Evolutionary conservation across 805 yeast genomes (phyloP).

Genomic region (Metschnikowia sp.): DNA sequence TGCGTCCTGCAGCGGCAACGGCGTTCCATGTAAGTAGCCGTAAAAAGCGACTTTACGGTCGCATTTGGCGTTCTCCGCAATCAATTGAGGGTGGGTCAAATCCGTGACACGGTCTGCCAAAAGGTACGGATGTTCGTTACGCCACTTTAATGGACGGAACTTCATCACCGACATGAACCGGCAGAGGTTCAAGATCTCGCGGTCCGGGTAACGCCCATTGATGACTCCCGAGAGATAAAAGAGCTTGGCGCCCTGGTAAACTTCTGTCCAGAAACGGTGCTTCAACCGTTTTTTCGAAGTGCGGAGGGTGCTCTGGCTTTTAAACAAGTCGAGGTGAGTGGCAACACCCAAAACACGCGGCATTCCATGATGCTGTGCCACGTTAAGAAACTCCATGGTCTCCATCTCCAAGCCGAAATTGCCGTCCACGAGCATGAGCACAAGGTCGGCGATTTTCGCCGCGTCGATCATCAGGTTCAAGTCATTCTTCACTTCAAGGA

Average conservation of each 20-base stretch:
- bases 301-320: slow-evolving; percentile 81
- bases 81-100: slow-evolving; percentile 83
- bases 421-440: slow-evolving; percentile 86
- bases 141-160: slow-evolving; percentile 98
- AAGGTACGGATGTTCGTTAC: slow-evolving; percentile 95
- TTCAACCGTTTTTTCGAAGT: slow-evolving; percentile 89
- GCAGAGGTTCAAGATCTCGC: slow-evolving; percentile 88
- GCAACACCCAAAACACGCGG: slow-evolving; percentile 95
- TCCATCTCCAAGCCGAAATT: slow-evolving; percentile 99
- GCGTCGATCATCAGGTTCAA: slow-evolving; percentile 94
- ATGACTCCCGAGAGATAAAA: slow-evolving; percentile 93
- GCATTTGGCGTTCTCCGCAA: slow-evolving; percentile 74
- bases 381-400: slow-evolving; percentile 95
- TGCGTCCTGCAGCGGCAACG: slow-evolving; percentile 64
- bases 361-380: slow-evolving; percentile 98
- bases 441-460: slow-evolving; percentile 92
- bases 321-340: slow-evolving; percentile 92
- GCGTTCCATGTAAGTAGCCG: slow-evolving; percentile 94
- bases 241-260: slow-evolving; percentile 94
- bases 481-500: slow-evolving; percentile 90
- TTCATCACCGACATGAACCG: slow-evolving; percentile 96
- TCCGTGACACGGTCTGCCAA: slow-evolving; percentile 90
- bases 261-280: slow-evolving; percentile 98
- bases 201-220: slow-evolving; percentile 96
- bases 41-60: slow-evolving; percentile 89